Percentiles rank a stretch among this genome's conserved stretches.
Conservation (phyloP, 2,329 filamentous ascomycete genomes). For the Colletotrichum karsti region DNA sequence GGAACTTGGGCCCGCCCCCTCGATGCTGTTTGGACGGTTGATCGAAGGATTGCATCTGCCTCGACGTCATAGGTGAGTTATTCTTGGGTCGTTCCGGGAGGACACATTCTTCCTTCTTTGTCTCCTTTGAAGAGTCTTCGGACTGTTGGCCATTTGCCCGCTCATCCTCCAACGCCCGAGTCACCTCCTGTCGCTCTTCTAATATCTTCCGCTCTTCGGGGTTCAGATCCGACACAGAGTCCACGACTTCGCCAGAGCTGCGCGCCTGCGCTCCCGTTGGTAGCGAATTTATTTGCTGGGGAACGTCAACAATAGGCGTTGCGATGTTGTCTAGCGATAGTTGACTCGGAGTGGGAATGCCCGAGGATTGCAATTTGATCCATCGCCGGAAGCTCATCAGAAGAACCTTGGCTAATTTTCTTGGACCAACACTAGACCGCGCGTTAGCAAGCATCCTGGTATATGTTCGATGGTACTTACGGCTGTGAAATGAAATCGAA, state of each 20-base stretch:
- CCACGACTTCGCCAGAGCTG: neutral
- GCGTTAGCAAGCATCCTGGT: accelerated
- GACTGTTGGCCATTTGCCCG: too few species aligned
- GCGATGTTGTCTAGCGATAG: neutral
- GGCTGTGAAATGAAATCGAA: slow-evolving; percentile 49
- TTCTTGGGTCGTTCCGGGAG: too few species aligned
- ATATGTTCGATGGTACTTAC: slow-evolving; percentile 31
- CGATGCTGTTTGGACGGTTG: neutral
- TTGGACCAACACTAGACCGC: slow-evolving; percentile 40
- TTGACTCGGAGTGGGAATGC: neutral
- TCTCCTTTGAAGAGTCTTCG: too few species aligned
- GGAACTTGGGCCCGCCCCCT: slow-evolving; percentile 23
- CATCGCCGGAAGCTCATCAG: slow-evolving; percentile 36
- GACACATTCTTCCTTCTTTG: too few species aligned
- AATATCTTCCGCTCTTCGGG: too few species aligned
- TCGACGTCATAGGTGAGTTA: too few species aligned
- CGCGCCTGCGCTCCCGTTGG: too few species aligned
- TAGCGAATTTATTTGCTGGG: neutral
- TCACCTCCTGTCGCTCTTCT: too few species aligned
- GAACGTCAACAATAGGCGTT: neutral
- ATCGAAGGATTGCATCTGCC: neutral
- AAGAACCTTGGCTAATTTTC: slow-evolving; percentile 45
- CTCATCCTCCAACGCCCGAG: too few species aligned
- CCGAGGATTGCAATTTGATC: slow-evolving; percentile 25
- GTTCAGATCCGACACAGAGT: neutral